Conservation (phyloP, 1,284 basidiomycete species). For the Rhodotorula sp. region DNA sequence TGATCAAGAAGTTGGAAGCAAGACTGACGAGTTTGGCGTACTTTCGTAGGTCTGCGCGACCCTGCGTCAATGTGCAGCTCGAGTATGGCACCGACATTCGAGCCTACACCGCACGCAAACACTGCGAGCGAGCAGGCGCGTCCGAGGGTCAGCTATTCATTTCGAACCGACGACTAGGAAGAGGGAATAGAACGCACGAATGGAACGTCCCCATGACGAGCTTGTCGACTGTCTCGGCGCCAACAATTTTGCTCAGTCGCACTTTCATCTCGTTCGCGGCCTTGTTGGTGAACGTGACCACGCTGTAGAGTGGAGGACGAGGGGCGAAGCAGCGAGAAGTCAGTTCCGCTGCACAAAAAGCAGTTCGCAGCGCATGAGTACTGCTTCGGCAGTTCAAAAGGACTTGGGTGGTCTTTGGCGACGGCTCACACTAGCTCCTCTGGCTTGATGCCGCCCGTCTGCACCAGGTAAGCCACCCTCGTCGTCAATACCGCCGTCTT, state of each 20-base stretch:
- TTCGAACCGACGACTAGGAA: too few species aligned
- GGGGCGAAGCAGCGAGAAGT: too few species aligned
- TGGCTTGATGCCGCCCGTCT: slow-evolving; percentile 45
- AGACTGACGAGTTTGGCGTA: slow-evolving; percentile 64
- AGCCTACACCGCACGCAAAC: slow-evolving; percentile 7
- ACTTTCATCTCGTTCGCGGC: slow-evolving; percentile 85
- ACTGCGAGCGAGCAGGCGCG: not conserved
- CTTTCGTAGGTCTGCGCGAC: slow-evolving; percentile 59
- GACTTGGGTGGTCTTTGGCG: not conserved
- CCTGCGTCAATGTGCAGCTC: not conserved
- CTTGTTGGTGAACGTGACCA: slow-evolving; percentile 52
- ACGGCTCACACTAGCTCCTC: slow-evolving; percentile 36
- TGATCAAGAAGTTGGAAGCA: slow-evolving; percentile 74
- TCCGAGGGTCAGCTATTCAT: not conserved
- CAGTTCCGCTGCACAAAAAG: not conserved
- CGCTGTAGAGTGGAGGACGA: slow-evolving; percentile 12
- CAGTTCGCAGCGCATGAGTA: not conserved
- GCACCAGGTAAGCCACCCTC: slow-evolving; percentile 72
- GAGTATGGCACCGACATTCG: accelerated
- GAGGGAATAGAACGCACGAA: slow-evolving; percentile 10
- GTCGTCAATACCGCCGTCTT: slow-evolving; percentile 69
- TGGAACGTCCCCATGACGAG: slow-evolving; percentile 58
- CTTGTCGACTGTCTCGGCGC: slow-evolving; percentile 60
- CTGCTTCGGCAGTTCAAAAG: not conserved
- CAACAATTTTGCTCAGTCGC: slow-evolving; percentile 69